These are phyloP conservation scores for Colletotrichum sp. DNA, from an alignment of 2,329 filamentous ascomycete genomes.

Conservation along the genomic window DNA sequence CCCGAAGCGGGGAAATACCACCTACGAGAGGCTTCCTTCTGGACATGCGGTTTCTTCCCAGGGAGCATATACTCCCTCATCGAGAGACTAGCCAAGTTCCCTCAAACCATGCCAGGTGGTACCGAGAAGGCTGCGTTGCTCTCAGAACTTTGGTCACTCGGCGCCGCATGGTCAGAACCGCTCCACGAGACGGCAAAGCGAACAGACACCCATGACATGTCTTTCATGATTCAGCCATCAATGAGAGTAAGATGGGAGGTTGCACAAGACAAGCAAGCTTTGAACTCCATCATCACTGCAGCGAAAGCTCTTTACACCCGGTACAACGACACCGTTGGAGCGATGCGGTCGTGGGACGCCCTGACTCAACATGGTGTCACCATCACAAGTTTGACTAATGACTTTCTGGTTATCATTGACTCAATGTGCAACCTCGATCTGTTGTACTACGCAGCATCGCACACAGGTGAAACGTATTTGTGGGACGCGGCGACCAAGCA, in stretches of 20 bases:
- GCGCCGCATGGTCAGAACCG: constrained; percentile 37
- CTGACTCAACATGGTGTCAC: constrained; percentile 32
- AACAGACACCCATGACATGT: constrained; percentile 59
- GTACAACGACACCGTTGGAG: constrained; percentile 46
- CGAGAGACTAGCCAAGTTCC: constrained; percentile 37
- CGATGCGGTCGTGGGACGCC: constrained; percentile 55
- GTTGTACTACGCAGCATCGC: constrained; percentile 38
- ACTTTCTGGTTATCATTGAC: constrained; percentile 49
- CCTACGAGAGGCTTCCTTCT: constrained; percentile 25
- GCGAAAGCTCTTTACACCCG: constrained; percentile 48
- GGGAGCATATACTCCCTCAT: constrained; percentile 38
- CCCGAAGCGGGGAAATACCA: constrained; percentile 20
- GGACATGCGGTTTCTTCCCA: constrained; percentile 46
- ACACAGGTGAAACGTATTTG: constrained; percentile 30
- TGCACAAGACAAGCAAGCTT: constrained; percentile 39
- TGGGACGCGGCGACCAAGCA: constrained; percentile 38
- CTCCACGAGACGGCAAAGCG: constrained; percentile 39
- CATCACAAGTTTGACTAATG: constrained; percentile 33
- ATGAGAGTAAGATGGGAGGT: constrained; percentile 54
- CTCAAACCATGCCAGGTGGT: constrained; percentile 23
- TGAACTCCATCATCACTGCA: constrained; percentile 46
- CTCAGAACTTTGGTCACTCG: constrained; percentile 28
- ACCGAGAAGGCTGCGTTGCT: constrained; percentile 18
- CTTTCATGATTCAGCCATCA: constrained; percentile 57
- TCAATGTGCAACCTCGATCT: constrained; percentile 45